Base-by-base conservation (phyloP, 768 basidiomycete species). In the Leccinellum albellum region DNA sequence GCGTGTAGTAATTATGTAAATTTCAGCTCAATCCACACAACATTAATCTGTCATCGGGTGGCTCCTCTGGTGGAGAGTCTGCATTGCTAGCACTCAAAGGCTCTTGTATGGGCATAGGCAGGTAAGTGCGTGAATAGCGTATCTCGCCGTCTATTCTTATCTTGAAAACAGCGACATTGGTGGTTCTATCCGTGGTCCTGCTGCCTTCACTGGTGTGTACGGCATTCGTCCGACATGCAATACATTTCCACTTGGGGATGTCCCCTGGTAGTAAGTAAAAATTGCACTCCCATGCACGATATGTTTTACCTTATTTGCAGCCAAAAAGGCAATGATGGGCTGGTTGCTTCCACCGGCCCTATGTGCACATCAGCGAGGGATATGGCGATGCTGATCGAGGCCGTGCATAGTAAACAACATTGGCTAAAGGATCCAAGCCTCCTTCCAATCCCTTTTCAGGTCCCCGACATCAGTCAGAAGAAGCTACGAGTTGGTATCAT, bases 31-130 rank as follows among this genome's bases (percentile, higher is more conserved):
- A 83, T 55, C 82, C 82, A 1, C 65, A 70, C 66, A 81, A 82
- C 58, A 67, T 74, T 2, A 49, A 67, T 12, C 64, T 80, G 23
- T 79, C 77, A 0, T 65, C 74, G 1, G 82, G 82, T 13, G 82
- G 82, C n/a, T 81, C 79, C 10, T 78, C 77, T 2, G 82, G 82
- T 7, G 82, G 82, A 31, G 82, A 81, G 64, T 72, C 74, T 5
- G 79, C 82, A 0, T 61, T 82, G 1, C 52, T 82, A 2, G 79
- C 79, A 4, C 58, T 82, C 53, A 74, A 74, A 33, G 80, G 80
- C 31, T 72, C 74, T 21, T 75, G 76, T 28, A 58, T 82, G 28
- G 78, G 81, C 7, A 66, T 80, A 24, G 78, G 79, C 28, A 76
- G 75, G 69, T 48, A 37, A 60, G 67, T 61, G 28, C 0, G 4